Conservation (phyloP, 2,329 filamentous ascomycete genomes). For the Salinomyces thailandicus region DNA sequence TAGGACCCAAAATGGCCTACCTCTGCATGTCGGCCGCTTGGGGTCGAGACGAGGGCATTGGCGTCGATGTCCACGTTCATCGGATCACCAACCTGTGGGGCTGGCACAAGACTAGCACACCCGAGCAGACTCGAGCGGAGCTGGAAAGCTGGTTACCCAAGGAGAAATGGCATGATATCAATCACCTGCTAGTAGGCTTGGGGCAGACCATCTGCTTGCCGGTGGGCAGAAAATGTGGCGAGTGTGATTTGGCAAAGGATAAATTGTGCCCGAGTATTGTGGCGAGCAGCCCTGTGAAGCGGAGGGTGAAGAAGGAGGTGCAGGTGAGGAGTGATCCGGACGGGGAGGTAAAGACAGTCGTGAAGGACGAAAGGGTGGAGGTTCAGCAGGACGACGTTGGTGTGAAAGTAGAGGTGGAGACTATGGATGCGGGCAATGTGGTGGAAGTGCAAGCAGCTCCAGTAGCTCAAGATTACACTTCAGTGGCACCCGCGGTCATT, state of each 20-base stretch:
- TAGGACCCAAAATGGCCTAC: conserved; percentile 92
- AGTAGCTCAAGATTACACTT: neutral
- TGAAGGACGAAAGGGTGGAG: conserved; percentile 17
- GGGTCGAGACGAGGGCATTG: conserved; percentile 65
- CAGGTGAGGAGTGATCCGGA: conserved; percentile 18
- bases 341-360: conserved; percentile 13
- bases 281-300: conserved; percentile 35
- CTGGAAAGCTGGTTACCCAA: conserved; percentile 74
- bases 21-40: conserved; percentile 71
- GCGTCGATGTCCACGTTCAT: conserved; percentile 90
- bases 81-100: conserved; percentile 91
- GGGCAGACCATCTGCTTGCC: conserved; percentile 81
- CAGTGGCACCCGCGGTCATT: too few relatives aligned
- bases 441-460: neutral
- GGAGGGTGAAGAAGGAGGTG: conserved; percentile 34
- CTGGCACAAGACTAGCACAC: conserved; percentile 71
- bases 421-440: neutral
- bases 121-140: conserved; percentile 67
- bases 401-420: conserved; percentile 20
- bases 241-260: conserved; percentile 67
- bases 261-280: conserved; percentile 58
- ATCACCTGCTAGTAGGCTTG: conserved; percentile 75
- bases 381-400: conserved; percentile 21
- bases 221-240: conserved; percentile 67
- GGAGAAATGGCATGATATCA: conserved; percentile 87